Conservation (phyloP, 768 basidiomycete species). For the Tubosaeta sp. region DNA sequence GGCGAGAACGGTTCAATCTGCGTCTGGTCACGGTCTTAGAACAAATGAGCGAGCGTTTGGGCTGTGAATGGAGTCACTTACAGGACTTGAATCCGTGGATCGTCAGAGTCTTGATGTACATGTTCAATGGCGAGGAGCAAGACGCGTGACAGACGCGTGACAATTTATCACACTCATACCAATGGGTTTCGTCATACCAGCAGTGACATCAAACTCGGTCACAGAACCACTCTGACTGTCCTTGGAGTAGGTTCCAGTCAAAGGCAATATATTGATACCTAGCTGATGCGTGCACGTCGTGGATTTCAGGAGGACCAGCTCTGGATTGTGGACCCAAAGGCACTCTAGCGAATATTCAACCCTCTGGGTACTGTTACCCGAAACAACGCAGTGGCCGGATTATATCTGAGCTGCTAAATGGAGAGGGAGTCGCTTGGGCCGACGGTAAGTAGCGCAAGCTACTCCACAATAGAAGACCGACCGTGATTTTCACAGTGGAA, state of each 20-base stretch:
- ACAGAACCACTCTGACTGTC: neutral
- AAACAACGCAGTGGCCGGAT: slow-evolving; percentile 31
- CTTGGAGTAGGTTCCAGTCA: slow-evolving; percentile 20
- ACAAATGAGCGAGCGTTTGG: slow-evolving; percentile 3
- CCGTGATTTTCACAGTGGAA: slow-evolving; percentile 20
- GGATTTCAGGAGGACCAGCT: slow-evolving; percentile 39
- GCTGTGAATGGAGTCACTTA: slow-evolving; percentile 30
- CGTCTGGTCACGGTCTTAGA: slow-evolving; percentile 76
- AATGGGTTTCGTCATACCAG: no score
- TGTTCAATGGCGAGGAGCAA: slow-evolving; percentile 24
- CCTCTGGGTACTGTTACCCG: slow-evolving; percentile 34
- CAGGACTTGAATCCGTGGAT: slow-evolving; percentile 99
- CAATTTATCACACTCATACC: slow-evolving; percentile 10
- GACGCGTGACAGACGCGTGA: slow-evolving; percentile 23
- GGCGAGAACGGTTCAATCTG: slow-evolving; percentile 94
- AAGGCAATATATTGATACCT: neutral
- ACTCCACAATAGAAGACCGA: neutral
- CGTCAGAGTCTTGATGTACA: slow-evolving; percentile 87
- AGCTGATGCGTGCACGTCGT: neutral
- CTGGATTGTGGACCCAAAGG: slow-evolving; percentile 46
- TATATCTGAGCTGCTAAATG: slow-evolving; percentile 16
- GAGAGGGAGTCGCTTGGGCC: slow-evolving; percentile 36
- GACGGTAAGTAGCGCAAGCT: slow-evolving; percentile 28
- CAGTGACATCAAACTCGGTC: no score
- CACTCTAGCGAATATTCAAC: slow-evolving; percentile 35